Base-by-base conservation (phyloP, 495 filamentous ascomycete genomes). In the Podospora australis region DNA sequence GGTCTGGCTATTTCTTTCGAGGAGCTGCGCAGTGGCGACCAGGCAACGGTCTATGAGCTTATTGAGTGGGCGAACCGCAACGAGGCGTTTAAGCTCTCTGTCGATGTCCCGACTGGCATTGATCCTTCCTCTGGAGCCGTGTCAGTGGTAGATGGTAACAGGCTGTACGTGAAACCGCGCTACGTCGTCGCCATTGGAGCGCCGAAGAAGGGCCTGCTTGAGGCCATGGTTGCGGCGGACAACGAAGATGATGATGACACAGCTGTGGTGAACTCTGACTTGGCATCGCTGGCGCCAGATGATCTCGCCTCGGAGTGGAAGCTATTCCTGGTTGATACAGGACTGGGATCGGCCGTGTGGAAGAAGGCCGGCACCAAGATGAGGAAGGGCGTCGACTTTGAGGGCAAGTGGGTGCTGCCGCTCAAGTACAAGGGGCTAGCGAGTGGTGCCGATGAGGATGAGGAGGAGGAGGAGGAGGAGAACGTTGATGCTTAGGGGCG, bases 71-170 rank as follows among this genome's bases (percentile, higher is more conserved):
- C 87, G 4, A 96, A 96, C 57, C 77, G 86, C 40, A 84, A 79
- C 64, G 86, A 87, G 53, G 79, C 86, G 2, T 77, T 76, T 19
- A 82, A 91, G 1, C 64, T 98, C 24, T 84, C 89, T 1, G 79
- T 98, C 23, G 90, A 95, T 60, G 78, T 92, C 10, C 92, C 92
- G 0, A 88, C 82, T 2, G 92, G 92, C 13, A 78, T 96, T 30
- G 86, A 90, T 52, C 88, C 87, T 19, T 77, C 79, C 1, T 82
- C 75, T 46, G 91, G 91, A 64, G 78, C 70, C 61, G 70, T 71
- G 20, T 67, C 56, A 43, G 55, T 70, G 23, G 67, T 75, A 21
- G 87, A 91, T 54, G 84, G 84, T 4, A 77, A 80, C 48, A 75
- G 78, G 49, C 70, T 95, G 13, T 87, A 84, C 48, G 76, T 95